Conservation (phyloP, 148 eudicot species). For the Polygonum aviculare region DNA sequence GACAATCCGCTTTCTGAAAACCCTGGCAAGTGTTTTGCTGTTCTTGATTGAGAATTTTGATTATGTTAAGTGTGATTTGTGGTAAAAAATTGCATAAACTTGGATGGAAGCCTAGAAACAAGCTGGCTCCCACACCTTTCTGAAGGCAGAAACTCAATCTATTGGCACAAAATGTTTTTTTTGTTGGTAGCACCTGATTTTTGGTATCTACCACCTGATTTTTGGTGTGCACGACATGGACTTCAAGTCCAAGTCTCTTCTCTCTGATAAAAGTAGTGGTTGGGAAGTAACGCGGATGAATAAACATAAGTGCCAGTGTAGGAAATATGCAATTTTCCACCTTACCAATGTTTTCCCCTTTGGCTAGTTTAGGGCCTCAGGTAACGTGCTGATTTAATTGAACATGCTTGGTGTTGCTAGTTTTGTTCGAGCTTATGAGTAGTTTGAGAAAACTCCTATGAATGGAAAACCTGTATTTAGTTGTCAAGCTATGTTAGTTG, state of each 20-base stretch:
- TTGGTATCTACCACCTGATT: not conserved
- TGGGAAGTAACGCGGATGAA: not conserved
- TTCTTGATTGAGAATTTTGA: not conserved
- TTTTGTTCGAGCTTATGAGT: not conserved
- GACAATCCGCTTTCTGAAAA: slow-evolving; percentile 92
- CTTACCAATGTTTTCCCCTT: not conserved
- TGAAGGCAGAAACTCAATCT: too few relatives aligned
- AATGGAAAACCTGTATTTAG: not conserved
- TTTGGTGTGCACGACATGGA: not conserved
- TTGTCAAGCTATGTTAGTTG: not conserved
- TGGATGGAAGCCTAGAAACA: too few relatives aligned
- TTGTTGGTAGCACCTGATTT: not conserved
- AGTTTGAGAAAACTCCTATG: not conserved
- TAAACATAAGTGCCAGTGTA: not conserved
- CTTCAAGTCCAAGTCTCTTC: not conserved
- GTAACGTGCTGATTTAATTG: not conserved
- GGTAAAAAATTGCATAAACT: too few relatives aligned
- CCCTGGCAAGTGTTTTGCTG: slow-evolving; percentile 45
- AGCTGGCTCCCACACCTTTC: too few relatives aligned
- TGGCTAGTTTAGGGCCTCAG: not conserved
- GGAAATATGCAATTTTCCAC: not conserved
- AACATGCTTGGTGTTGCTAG: not conserved
- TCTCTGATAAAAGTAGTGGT: not conserved
- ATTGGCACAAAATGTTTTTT: not conserved
- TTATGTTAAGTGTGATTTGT: too few relatives aligned